Percentiles rank a stretch among this genome's conserved stretches.
These are phyloP conservation scores for Wickerhamiella shivajii DNA, from an alignment of 805 yeast genomes.

Conservation along the genomic window DNA sequence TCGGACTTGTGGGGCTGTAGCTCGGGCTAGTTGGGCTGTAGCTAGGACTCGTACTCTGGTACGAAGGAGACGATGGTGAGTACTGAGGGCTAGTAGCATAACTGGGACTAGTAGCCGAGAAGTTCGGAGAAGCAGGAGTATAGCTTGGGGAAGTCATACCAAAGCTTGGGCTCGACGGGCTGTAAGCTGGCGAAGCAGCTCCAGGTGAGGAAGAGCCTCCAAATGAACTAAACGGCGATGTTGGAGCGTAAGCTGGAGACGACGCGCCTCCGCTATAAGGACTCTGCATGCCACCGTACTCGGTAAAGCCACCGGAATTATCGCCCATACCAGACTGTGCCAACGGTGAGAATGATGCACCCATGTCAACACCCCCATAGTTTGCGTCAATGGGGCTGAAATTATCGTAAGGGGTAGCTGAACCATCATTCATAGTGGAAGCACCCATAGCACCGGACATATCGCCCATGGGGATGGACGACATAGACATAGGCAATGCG, in stretches of 20 bases:
- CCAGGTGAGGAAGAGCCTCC: conserved; percentile 51
- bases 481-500: conserved; percentile 37
- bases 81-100: conserved; percentile 43
- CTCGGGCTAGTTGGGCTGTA: conserved; percentile 53
- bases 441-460: conserved; percentile 26
- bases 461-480: conserved; percentile 25
- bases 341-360: conserved; percentile 72
- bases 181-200: conserved; percentile 52
- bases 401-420: conserved; percentile 80
- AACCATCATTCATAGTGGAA: conserved; percentile 38
- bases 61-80: conserved; percentile 59
- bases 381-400: conserved; percentile 34
- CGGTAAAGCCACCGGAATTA: conserved; percentile 69
- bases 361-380: conserved; percentile 39
- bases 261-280: conserved; percentile 39
- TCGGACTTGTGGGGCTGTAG: conserved; percentile 51
- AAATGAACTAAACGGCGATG: conserved; percentile 54
- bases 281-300: conserved; percentile 59
- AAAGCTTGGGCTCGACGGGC: conserved; percentile 58
- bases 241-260: conserved; percentile 56
- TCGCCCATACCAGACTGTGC: conserved; percentile 72
- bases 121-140: conserved; percentile 65
- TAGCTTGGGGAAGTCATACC: conserved; percentile 59
- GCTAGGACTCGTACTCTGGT: conserved; percentile 41
- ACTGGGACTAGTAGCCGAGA: conserved; percentile 45